Percentiles rank a stretch among this genome's conserved stretches.
Conservation (phyloP, 2,329 filamentous ascomycete species). For the Fusarium cicatricum region DNA sequence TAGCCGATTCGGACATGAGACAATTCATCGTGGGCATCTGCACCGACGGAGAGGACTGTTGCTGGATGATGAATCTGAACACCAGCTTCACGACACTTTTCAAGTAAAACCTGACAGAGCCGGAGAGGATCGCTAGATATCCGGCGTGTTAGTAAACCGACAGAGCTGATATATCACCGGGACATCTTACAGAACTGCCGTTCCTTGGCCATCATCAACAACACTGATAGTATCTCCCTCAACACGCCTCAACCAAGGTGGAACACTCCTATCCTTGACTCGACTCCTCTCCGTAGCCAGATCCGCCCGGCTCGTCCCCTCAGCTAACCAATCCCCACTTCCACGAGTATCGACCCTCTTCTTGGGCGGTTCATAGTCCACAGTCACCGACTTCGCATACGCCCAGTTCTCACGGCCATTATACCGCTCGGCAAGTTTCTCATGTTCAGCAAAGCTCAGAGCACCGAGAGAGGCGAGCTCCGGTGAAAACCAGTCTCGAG, state of each 20-base stretch:
- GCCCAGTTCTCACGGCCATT: slow-evolving; percentile 63
- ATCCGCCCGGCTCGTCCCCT: slow-evolving; percentile 68
- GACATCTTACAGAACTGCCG: slow-evolving; percentile 67
- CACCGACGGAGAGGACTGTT: slow-evolving; percentile 59
- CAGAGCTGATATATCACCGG: background rate
- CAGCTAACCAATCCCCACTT: slow-evolving; percentile 71
- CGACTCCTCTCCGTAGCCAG: slow-evolving; percentile 53
- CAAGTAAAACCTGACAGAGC: slow-evolving; percentile 72
- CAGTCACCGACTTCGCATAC: slow-evolving; percentile 62
- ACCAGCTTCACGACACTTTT: slow-evolving; percentile 63
- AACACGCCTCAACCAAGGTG: slow-evolving; percentile 47
- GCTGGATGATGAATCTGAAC: slow-evolving; percentile 74
- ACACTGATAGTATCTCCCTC: slow-evolving; percentile 65
- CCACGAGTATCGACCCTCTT: slow-evolving; percentile 47
- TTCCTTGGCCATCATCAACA: slow-evolving; percentile 67
- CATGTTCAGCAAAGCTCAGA: slow-evolving; percentile 75
- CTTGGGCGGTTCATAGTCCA: slow-evolving; percentile 57
- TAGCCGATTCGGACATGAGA: slow-evolving; percentile 60
- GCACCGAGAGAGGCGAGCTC: slow-evolving; percentile 66
- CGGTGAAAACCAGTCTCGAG: slow-evolving; percentile 74
- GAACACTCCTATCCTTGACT: slow-evolving; percentile 44
- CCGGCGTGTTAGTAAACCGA: background rate
- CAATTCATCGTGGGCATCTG: slow-evolving; percentile 59
- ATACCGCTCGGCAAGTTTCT: slow-evolving; percentile 66
- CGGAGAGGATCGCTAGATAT: slow-evolving; percentile 66